Conservation (phyloP, 257 asterid species). For the Plantago major region DNA sequence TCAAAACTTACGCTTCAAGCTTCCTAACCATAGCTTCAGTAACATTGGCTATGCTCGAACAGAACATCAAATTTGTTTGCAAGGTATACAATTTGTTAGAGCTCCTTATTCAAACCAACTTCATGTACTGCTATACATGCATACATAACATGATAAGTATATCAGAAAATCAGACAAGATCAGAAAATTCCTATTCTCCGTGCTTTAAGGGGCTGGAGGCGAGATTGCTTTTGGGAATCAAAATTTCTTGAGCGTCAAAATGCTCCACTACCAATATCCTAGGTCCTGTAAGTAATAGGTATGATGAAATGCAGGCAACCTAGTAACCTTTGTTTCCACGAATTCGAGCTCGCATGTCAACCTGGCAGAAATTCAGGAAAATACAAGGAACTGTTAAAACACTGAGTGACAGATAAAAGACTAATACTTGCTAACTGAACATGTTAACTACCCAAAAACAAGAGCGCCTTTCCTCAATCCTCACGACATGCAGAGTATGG, state of each 20-base stretch:
- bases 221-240: background rate
- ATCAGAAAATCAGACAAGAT: no score
- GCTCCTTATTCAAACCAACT: background rate
- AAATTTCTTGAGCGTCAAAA: no score
- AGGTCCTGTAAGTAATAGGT: no score
- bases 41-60: background rate
- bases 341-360: constrained; percentile 95
- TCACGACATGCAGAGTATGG: no score
- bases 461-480: no score
- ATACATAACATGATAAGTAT: background rate
- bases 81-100: background rate
- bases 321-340: constrained; percentile 95
- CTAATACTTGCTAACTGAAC: no score
- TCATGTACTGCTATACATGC: background rate
- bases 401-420: background rate
- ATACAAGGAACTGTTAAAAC: background rate
- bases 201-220: background rate
- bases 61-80: background rate
- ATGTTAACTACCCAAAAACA: no score
- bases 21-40: background rate
- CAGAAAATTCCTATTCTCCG: background rate
- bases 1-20: no score
- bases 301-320: background rate
- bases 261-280: no score
- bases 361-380: constrained; percentile 33